Evolutionary conservation across 495 filamentous ascomycete species (phyloP), one percentile per base, ranked within the genome.

Genomic region (Daldinia vernicosa): DNA sequence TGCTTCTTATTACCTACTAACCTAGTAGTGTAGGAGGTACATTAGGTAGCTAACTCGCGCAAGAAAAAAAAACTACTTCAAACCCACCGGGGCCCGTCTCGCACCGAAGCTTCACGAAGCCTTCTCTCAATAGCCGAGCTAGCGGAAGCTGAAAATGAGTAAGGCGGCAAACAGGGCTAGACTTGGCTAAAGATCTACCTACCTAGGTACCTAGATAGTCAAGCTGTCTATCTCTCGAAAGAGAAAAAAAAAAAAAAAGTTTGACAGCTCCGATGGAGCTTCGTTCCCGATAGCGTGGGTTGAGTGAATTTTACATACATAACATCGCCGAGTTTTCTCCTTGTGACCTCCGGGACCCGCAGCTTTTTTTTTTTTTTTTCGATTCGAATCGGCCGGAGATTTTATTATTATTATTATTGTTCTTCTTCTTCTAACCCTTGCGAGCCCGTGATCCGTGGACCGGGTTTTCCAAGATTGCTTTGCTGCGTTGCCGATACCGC

Each of bases 141-240:
- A 63, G 28, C 15, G 14, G 35, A 54, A 60, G 67, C 67, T 70
- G 67, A 70, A 64, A 69, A 60, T 30, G 60, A 70, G 67, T 70
- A 64, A 70, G 67, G 67, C 67, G 67, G 30, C 37, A 4, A 4
- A 54, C 52, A 60, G 60, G 60, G 54, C 67, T 59, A 70, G 39
- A 17, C 53, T 39, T 24, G 24, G 33, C 33, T 45, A 47, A 35
- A 35, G 33, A 35, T 4, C 26, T 27, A n/a, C n/a, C n/a, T n/a
- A n/a, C n/a, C n/a, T n/a, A n/a, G n/a, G n/a, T n/a, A n/a, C n/a
- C n/a, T n/a, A n/a, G n/a, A n/a, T n/a, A n/a, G n/a, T n/a, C n/a
- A n/a, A 30, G 28, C 28, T 30, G 3, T 28, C 0, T 30, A 6
- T 28, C 0, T 30, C 28, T 33, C 32, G 32, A 11, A 33, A 33